These are phyloP conservation scores for Citrus medica DNA, from an alignment of 345 rosid species.

Conservation along the genomic window DNA sequence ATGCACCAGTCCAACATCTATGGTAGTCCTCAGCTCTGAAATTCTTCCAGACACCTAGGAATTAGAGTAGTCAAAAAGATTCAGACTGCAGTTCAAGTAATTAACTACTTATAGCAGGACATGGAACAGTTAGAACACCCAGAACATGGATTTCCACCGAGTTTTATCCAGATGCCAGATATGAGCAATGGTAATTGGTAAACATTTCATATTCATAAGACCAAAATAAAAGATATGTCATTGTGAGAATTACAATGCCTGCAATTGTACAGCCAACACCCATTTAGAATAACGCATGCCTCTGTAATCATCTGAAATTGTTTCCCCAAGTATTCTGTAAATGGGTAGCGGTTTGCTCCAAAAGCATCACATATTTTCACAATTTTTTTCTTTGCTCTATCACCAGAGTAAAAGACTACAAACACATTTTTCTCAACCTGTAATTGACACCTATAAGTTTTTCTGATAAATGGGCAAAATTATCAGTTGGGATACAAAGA, in stretches of 20 bases:
- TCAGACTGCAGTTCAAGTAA: background rate
- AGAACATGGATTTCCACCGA: background rate
- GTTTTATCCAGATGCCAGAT: background rate
- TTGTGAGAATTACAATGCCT: background rate
- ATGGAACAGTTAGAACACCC: background rate
- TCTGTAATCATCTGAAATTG: constrained; percentile 51
- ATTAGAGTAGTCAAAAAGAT: constrained; percentile 6
- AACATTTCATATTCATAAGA: background rate
- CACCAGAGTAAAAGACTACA: constrained; percentile 62
- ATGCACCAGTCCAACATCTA: constrained; percentile 47
- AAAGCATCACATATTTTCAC: constrained; percentile 67
- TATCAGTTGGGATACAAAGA: background rate
- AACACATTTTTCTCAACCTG: constrained; percentile 73
- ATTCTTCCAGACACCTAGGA: constrained; percentile 56
- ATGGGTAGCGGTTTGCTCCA: constrained; percentile 61
- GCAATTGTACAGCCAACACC: background rate
- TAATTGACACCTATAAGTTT: constrained; percentile 16
- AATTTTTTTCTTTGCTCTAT: constrained; percentile 54
- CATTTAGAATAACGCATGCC: constrained; percentile 25
- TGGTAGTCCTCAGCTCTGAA: constrained; percentile 57
- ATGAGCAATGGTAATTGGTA: background rate
- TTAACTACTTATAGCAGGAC: background rate
- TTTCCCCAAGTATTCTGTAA: constrained; percentile 55
- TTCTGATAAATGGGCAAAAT: background rate
- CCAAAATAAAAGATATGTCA: background rate